Conservation (phyloP, 768 basidiomycete species). For the Thelephora ganbajun region DNA sequence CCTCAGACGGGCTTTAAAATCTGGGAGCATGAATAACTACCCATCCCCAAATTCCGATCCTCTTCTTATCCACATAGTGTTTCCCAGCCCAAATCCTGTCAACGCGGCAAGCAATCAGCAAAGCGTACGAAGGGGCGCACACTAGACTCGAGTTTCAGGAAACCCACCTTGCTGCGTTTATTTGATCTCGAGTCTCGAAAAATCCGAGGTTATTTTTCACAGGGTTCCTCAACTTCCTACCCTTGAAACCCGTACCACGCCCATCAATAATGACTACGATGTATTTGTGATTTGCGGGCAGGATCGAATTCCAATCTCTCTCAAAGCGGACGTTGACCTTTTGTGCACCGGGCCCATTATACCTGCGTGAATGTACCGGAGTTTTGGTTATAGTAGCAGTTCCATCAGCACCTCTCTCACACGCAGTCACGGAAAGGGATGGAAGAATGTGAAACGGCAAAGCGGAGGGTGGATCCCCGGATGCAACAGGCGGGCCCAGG, state of each 20-base stretch:
- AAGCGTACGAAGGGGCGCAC: neutral
- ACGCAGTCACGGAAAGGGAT: neutral
- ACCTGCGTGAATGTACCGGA: too few species aligned
- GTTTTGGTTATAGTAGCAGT: too few species aligned
- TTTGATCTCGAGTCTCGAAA: slow-evolving; percentile 82
- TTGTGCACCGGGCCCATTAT: slow-evolving; percentile 87
- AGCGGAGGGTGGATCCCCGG: too few species aligned
- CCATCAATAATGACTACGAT: slow-evolving; percentile 85
- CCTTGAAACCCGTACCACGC: slow-evolving; percentile 87
- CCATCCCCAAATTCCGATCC: slow-evolving; percentile 98
- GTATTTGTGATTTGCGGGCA: slow-evolving; percentile 71
- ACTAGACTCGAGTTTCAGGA: too few species aligned
- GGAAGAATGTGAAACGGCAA: slow-evolving; percentile 2
- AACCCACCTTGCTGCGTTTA: slow-evolving; percentile 71
- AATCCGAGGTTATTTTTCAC: slow-evolving; percentile 84
- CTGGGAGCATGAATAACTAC: slow-evolving; percentile 27
- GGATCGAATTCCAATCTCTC: slow-evolving; percentile 79
- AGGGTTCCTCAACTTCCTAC: slow-evolving; percentile 69
- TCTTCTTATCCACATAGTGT: slow-evolving; percentile 73
- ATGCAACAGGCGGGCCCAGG: too few species aligned
- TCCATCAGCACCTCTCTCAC: too few species aligned
- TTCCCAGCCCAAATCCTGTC: slow-evolving; percentile 70
- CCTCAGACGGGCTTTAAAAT: neutral
- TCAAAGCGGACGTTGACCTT: slow-evolving; percentile 49
- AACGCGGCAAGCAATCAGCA: neutral